These are phyloP conservation scores for Decorospora gaudefroyi DNA, from an alignment of 2,329 filamentous ascomycete species.

Conservation along the genomic window DNA sequence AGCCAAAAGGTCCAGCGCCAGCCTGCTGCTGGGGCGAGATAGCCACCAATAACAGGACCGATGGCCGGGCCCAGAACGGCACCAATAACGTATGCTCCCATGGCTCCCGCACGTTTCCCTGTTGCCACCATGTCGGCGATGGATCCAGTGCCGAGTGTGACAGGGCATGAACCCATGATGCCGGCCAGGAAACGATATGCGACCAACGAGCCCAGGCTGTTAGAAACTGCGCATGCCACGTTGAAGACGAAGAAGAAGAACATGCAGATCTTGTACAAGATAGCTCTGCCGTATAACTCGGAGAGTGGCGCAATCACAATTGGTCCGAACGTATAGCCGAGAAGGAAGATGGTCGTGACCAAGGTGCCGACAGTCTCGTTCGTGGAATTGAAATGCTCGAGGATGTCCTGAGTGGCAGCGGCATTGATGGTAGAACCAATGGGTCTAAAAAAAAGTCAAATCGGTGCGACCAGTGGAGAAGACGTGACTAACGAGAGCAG, in stretches of 20 bases:
- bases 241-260: constrained; percentile 63
- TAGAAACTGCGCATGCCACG: constrained; percentile 65
- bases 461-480: not conserved
- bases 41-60: constrained; percentile 23
- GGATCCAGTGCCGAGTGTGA: constrained; percentile 32
- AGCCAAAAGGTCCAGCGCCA: constrained; percentile 26
- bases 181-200: constrained; percentile 58
- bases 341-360: constrained; percentile 19
- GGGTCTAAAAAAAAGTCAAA: constrained; percentile 3
- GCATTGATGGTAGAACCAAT: constrained; percentile 10
- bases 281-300: constrained; percentile 31
- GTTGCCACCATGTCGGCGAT: constrained; percentile 29
- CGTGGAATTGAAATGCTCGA: constrained; percentile 9
- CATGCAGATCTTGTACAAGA: constrained; percentile 56
- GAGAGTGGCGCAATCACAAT: constrained; percentile 27
- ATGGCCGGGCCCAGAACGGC: constrained; percentile 23
- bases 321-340: constrained; percentile 27
- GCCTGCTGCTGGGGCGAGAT: constrained; percentile 7
- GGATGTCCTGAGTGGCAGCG: constrained; percentile 5
- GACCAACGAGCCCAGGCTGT: constrained; percentile 56
- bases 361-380: constrained; percentile 10
- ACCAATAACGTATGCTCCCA: constrained; percentile 20
- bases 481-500: constrained; percentile 11
- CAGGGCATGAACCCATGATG: constrained; percentile 12
- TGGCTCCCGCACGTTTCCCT: constrained; percentile 24